A percentile compares a stretch with the other conserved stretches of the same genome.
Evolutionary conservation across 805 yeast genomes (phyloP).

Genomic region (Nakazawaea anatomiae): DNA sequence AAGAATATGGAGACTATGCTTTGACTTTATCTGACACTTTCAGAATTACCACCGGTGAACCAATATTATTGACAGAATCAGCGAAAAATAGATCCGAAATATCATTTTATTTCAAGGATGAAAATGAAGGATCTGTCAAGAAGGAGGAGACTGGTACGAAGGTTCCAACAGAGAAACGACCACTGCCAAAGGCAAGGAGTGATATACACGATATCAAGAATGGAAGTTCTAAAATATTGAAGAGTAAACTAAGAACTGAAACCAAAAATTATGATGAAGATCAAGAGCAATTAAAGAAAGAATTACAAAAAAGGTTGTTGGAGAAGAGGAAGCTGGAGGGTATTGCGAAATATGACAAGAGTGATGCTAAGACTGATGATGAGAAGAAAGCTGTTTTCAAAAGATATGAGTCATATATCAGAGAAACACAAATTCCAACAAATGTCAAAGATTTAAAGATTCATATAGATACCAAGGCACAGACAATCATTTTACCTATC

Average conservation of each 20-base stretch:
- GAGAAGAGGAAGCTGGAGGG: conserved; percentile 86
- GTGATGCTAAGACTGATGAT: conserved; percentile 55
- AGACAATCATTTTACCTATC: conserved; percentile 85
- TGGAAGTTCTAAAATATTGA: conserved; percentile 60
- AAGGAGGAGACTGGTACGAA: conserved; percentile 21
- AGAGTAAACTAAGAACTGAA: conserved; percentile 75
- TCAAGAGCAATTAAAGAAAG: conserved; percentile 72
- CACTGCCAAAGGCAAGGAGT: conserved; percentile 28
- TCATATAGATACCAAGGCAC: conserved; percentile 82
- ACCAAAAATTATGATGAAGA: conserved; percentile 70
- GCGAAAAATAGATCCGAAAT: conserved; percentile 68
- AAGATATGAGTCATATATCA: conserved; percentile 87
- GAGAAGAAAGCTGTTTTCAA: conserved; percentile 74
- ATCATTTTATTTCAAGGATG: conserved; percentile 77
- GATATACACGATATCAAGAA: conserved; percentile 19
- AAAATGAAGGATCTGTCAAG: conserved; percentile 37
- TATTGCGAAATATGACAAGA: conserved; percentile 69
- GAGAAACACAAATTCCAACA: conserved; percentile 88
- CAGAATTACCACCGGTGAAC: conserved; percentile 56
- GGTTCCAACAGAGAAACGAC: conserved; percentile 14
- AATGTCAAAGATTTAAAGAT: conserved; percentile 78
- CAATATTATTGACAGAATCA: conserved; percentile 65
- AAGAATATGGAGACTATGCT: conserved; percentile 57
- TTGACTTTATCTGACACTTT: conserved; percentile 78
- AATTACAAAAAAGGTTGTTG: conserved; percentile 77